phyloP scores from a whole-genome alignment of 129 eudicot species.

The Artemisia tridentata region DNA sequence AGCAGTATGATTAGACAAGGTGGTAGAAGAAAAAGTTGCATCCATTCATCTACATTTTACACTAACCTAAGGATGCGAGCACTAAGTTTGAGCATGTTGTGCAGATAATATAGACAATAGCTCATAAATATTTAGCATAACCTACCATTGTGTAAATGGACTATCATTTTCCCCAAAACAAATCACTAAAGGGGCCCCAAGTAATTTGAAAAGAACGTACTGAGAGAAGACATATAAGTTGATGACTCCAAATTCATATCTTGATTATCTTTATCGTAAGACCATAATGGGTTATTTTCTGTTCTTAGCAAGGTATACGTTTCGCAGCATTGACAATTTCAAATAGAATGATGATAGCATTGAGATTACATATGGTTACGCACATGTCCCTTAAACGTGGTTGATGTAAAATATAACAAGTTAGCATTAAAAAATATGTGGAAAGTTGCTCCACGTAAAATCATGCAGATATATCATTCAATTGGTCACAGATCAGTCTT shows the following conservation, averaged over 20 bases:
- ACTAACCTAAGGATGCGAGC: too few relatives aligned
- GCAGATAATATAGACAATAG: background rate
- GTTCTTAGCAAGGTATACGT: background rate
- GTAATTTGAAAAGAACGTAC: background rate
- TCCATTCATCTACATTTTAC: too few relatives aligned
- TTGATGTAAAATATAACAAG: background rate
- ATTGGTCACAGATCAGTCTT: background rate
- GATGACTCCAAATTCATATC: too few relatives aligned
- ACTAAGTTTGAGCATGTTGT: too few relatives aligned
- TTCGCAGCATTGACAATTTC: background rate
- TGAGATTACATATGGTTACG: background rate
- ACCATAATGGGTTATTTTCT: background rate
- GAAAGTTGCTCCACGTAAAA: constrained; percentile 18
- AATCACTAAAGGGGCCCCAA: background rate
- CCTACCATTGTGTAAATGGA: background rate
- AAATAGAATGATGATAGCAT: too few relatives aligned
- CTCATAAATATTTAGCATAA: background rate
- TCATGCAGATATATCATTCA: constrained; percentile 8
- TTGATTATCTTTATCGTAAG: too few relatives aligned
- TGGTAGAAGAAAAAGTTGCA: background rate
- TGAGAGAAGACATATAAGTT: too few relatives aligned
- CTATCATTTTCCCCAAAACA: too few relatives aligned
- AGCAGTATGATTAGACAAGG: background rate
- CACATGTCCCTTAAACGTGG: constrained; percentile 6
- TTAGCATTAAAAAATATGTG: background rate